Conservation (phyloP, 106 monocot genomes). For the Apostasia ramifera region DNA sequence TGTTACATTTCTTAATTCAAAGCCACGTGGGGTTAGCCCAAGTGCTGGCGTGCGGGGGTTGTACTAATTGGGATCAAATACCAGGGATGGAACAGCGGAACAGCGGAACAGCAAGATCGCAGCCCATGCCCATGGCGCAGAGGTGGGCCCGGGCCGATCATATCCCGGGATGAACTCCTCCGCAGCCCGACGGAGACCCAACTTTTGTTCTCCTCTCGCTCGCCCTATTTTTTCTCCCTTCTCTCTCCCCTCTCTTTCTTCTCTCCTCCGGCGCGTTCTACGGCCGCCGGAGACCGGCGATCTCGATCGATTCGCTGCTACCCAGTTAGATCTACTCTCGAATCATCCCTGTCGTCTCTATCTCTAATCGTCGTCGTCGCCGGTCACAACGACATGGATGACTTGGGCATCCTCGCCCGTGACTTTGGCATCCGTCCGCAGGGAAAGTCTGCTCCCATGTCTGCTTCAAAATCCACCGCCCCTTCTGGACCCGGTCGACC, state of each 20-base stretch:
- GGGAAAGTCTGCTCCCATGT: constrained; percentile 55
- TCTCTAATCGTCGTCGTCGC: neutral
- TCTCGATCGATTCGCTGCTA: neutral
- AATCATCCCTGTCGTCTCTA: neutral
- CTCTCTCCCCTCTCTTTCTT: neutral
- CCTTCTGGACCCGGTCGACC: constrained; percentile 13
- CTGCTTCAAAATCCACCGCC: constrained; percentile 14
- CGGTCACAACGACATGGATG: constrained; percentile 32
- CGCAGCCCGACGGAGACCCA: neutral
- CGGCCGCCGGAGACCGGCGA: constrained; percentile 1
- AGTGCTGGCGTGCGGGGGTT: too few species aligned
- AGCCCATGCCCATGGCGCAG: neutral
- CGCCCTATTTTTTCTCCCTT: neutral
- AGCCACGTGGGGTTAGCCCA: too few species aligned
- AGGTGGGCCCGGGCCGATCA: neutral
- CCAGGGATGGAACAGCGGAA: too few species aligned
- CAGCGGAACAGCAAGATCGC: too few species aligned
- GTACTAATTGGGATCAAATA: too few species aligned
- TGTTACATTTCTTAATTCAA: too few species aligned
- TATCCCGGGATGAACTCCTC: neutral
- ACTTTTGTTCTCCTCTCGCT: neutral
- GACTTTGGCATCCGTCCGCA: constrained; percentile 52
- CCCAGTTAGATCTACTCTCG: neutral
- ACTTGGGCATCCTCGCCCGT: constrained; percentile 41
- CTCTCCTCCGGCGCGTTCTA: neutral